phyloP scores from a whole-genome alignment of 257 asterid genomes.

The Marsdenia floribunda region DNA sequence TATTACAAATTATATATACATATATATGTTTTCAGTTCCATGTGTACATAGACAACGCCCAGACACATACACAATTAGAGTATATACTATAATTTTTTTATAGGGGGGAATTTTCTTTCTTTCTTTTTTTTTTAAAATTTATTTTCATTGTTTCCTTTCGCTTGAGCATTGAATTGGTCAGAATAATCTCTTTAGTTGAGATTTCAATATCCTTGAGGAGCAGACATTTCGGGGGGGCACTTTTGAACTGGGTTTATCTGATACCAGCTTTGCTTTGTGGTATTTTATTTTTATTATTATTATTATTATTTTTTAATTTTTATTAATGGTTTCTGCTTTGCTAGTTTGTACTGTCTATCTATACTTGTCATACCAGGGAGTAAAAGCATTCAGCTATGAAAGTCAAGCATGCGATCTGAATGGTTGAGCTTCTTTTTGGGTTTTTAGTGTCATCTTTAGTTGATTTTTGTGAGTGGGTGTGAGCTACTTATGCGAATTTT shows the following conservation, averaged over 20 bases:
- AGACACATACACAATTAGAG: conserved; percentile 11
- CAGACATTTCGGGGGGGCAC: conserved; percentile 36
- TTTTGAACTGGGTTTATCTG: conserved; percentile 38
- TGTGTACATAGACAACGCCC: neutral
- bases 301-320: too few species aligned
- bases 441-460: conserved; percentile 16
- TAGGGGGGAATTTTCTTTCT: neutral
- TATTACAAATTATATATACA: conserved; percentile 15
- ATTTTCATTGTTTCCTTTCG: neutral
- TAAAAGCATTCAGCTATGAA: conserved; percentile 20
- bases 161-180: conserved; percentile 41
- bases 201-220: conserved; percentile 35
- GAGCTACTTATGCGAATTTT: conserved; percentile 19
- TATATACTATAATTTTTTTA: conserved; percentile 3
- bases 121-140: neutral
- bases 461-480: conserved; percentile 26
- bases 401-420: conserved; percentile 37
- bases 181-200: conserved; percentile 41
- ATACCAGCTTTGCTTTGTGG: conserved; percentile 11
- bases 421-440: conserved; percentile 14
- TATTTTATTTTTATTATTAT: neutral
- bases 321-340: neutral
- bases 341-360: conserved; percentile 20
- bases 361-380: conserved; percentile 6
- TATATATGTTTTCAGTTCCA: neutral